These are phyloP conservation scores for Lagenidium giganteum DNA, from an alignment of 352 stramenopile species.

Conservation along the genomic window DNA sequence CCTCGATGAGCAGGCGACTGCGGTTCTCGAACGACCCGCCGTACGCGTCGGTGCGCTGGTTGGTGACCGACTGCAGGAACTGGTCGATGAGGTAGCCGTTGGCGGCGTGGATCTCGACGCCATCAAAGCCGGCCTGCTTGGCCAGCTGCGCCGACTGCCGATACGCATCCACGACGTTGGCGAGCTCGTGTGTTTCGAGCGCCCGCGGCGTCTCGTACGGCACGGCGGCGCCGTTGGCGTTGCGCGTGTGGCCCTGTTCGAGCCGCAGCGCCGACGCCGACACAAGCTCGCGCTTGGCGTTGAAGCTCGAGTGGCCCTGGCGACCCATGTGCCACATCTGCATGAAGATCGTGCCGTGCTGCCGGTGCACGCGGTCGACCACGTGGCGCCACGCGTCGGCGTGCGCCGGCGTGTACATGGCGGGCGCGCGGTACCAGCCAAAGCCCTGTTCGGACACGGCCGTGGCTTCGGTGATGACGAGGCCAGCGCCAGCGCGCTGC, in stretches of 20 bases:
- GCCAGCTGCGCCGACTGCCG: conserved; percentile 20
- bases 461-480: conserved; percentile 26
- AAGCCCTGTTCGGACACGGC: conserved; percentile 4
- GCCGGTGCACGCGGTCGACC: conserved; percentile 42
- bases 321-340: conserved; percentile 65
- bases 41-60: conserved; percentile 69
- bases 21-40: conserved; percentile 67
- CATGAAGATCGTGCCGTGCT: conserved; percentile 34
- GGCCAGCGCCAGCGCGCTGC: conserved; percentile 16
- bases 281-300: conserved; percentile 1
- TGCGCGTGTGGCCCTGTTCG: conserved; percentile 12
- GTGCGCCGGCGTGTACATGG: conserved; percentile 22
- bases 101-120: conserved; percentile 63
- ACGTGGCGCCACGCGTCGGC: conserved; percentile 20
- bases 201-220: conserved; percentile 26
- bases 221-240: conserved; percentile 9
- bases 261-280: conserved; percentile 24
- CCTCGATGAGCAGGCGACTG: conserved; percentile 38
- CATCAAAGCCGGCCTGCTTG: conserved; percentile 40
- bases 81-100: conserved; percentile 88
- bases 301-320: conserved; percentile 26
- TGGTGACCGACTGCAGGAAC: conserved; percentile 57
- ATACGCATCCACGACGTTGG: conserved; percentile 46
- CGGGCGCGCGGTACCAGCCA: conserved; percentile 16
- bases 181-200: conserved; percentile 57